Evolutionary conservation across 441 rosid genomes (phyloP).

Genomic region (Monsonia emarginata): DNA sequence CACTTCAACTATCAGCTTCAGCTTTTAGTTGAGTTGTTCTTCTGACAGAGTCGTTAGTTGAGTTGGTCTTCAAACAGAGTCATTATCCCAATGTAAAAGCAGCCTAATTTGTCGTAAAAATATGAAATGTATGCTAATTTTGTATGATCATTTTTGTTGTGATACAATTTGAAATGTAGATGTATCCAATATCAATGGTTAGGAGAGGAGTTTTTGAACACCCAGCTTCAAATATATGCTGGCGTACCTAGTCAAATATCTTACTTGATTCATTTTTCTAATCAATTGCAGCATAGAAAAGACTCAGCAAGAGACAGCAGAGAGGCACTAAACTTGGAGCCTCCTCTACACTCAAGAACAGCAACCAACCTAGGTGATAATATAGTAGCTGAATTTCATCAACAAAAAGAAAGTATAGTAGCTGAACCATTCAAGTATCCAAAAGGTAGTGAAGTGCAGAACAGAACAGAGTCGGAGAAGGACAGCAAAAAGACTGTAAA

Average conservation of each 20-base stretch:
- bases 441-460: not conserved
- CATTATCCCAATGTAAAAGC: too few species aligned
- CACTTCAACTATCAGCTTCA: too few species aligned
- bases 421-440: too few species aligned
- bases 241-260: not conserved
- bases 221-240: not conserved
- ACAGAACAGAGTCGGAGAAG: not conserved
- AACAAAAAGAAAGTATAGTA: not conserved
- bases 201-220: not conserved
- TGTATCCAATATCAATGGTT: not conserved
- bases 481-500: not conserved
- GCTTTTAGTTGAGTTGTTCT: too few species aligned
- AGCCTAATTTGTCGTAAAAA: too few species aligned
- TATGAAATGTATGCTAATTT: not conserved
- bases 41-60: too few species aligned
- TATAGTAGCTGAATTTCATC: not conserved
- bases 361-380: not conserved
- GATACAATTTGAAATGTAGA: not conserved
- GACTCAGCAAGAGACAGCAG: not conserved
- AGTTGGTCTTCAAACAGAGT: too few species aligned
- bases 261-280: not conserved
- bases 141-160: not conserved
- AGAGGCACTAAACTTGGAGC: not conserved
- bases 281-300: not conserved
- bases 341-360: not conserved